A percentile compares a stretch with the other conserved stretches of the same genome.
phyloP scores from a whole-genome alignment of 2,329 filamentous ascomycete species.

The Ophiostoma tasmaniense region DNA sequence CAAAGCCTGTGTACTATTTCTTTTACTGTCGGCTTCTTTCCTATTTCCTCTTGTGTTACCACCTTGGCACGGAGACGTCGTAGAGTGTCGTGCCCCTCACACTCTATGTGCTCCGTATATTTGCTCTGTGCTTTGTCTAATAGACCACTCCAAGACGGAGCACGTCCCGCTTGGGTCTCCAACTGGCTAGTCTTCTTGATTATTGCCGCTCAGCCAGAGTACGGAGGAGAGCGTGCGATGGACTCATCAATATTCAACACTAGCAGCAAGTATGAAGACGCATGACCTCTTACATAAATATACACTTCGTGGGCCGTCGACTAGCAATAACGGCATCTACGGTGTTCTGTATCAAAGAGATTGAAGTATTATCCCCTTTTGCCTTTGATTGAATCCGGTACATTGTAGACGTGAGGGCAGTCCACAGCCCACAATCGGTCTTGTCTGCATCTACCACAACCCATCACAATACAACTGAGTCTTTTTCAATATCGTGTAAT shows the following conservation, averaged over 20 bases:
- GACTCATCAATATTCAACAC: not conserved
- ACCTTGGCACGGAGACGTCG: not conserved
- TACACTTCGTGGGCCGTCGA: slow-evolving; percentile 1
- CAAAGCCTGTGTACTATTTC: not conserved
- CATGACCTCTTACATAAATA: not conserved
- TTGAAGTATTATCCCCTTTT: no score
- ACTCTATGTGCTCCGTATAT: not conserved
- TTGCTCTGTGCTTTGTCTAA: not conserved
- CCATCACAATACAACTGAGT: slow-evolving; percentile 1
- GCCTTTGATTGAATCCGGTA: no score
- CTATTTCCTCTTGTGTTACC: not conserved
- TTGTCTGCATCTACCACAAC: not conserved
- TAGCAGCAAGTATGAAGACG: not conserved
- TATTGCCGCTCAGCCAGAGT: not conserved
- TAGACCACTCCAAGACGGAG: not conserved
- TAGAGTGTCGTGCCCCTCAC: not conserved
- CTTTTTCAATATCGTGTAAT: not conserved
- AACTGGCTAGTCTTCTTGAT: not conserved
- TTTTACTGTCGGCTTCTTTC: not conserved
- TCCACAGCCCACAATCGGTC: not conserved
- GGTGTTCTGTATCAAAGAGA: not conserved
- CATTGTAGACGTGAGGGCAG: not conserved
- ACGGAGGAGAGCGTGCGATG: no score
- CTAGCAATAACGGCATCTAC: not conserved
- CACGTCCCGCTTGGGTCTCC: slow-evolving; percentile 1